Percentiles rank a stretch among this genome's conserved stretches.
Evolutionary conservation across 169 alveolate species (phyloP).

Genomic region (Besnoitia besnoiti): DNA sequence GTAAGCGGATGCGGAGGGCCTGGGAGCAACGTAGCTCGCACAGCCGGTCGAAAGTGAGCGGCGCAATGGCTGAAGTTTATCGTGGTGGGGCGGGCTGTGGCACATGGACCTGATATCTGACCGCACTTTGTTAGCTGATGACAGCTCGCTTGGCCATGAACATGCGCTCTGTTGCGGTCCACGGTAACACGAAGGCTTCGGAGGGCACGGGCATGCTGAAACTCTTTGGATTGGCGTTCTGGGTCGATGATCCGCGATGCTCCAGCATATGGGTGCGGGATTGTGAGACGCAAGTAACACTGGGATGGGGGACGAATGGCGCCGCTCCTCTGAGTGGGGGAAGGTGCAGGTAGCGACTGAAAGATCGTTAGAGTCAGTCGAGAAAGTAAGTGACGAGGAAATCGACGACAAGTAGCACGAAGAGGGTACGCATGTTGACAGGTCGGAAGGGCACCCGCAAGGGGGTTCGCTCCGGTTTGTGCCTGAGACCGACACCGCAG

Average conservation of each 20-base stretch:
- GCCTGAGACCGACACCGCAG: too few species aligned
- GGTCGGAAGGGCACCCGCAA: too few species aligned
- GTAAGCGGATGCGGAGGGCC: background rate
- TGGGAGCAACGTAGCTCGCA: background rate
- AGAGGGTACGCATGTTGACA: too few species aligned
- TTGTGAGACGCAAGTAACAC: background rate
- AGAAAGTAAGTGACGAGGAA: background rate
- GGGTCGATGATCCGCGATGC: background rate
- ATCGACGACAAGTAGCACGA: background rate
- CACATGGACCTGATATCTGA: background rate
- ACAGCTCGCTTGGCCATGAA: background rate
- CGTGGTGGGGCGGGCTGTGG: background rate
- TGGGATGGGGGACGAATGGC: background rate
- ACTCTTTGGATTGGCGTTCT: background rate
- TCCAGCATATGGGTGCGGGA: background rate
- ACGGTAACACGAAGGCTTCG: background rate
- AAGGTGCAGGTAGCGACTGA: background rate
- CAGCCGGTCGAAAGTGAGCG: background rate
- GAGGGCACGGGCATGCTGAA: background rate
- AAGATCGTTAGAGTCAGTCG: background rate
- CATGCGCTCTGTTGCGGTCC: background rate
- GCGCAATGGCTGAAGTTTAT: background rate
- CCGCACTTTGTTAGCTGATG: background rate
- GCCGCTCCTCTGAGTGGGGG: background rate
- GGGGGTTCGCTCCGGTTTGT: too few species aligned